Conservation (phyloP, 768 basidiomycete species). For the Kwoniella sp. region DNA sequence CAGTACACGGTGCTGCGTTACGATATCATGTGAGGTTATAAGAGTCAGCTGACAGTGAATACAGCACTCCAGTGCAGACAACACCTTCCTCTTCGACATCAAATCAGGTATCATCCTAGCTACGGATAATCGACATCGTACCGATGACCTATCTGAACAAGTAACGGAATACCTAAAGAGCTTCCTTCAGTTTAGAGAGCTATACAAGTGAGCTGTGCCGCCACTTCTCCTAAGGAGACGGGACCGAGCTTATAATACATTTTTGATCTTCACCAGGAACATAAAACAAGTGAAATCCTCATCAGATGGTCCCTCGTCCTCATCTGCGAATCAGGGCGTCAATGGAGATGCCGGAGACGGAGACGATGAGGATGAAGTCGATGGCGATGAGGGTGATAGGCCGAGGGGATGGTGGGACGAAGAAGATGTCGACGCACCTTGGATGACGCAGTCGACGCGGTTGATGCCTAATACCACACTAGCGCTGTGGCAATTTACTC, state of each 20-base stretch:
- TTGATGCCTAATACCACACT: conserved; percentile 50
- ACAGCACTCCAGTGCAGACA: conserved; percentile 59
- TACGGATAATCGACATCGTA: conserved; percentile 66
- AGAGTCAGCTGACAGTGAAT: conserved; percentile 73
- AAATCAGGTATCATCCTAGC: conserved; percentile 85
- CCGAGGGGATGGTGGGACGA: conserved; percentile 49
- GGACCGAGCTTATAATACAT: background rate
- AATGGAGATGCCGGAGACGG: conserved; percentile 13
- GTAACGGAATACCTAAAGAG: conserved; percentile 87
- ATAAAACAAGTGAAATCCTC: conserved; percentile 1
- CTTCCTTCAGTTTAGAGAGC: conserved; percentile 77
- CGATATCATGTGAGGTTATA: background rate
- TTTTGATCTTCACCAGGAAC: background rate
- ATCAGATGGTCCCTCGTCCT: conserved; percentile 3
- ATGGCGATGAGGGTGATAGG: conserved; percentile 27
- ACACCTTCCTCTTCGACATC: conserved; percentile 90
- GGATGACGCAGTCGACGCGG: conserved; percentile 48
- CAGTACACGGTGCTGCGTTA: too few relatives aligned
- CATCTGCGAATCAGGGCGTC: background rate
- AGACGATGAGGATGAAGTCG: conserved; percentile 17
- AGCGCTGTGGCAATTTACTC: conserved; percentile 54
- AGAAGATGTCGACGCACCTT: conserved; percentile 45
- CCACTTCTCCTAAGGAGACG: background rate
- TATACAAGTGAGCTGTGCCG: conserved; percentile 70
- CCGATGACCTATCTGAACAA: conserved; percentile 76